A percentile compares a stretch with the other conserved stretches of the same genome.
Evolutionary conservation across 345 rosid species (phyloP).

Genomic region (Jatropha curcas): DNA sequence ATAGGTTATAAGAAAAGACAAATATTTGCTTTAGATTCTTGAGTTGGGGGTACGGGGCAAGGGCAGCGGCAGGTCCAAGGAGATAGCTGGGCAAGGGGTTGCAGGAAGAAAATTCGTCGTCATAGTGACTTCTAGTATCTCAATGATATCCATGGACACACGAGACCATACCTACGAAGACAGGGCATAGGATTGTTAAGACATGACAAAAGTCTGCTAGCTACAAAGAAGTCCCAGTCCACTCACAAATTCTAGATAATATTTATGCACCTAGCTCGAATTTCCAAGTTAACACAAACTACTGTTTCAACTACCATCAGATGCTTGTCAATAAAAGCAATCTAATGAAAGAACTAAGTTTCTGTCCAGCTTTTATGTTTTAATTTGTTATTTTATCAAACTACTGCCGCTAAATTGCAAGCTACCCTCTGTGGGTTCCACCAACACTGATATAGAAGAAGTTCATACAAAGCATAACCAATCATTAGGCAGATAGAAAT

Average conservation of each 20-base stretch:
- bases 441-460: not conserved
- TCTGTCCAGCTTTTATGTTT: not conserved
- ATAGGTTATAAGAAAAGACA: not conserved
- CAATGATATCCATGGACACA: not conserved
- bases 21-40: not conserved
- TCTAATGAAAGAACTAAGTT: not conserved
- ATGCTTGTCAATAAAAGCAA: slow-evolving; percentile 3
- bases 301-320: not conserved
- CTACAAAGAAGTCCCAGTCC: not conserved
- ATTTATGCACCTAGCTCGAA: not conserved
- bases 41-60: no score
- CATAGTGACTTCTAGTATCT: not conserved
- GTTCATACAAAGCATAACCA: not conserved
- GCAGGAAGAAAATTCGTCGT: not conserved
- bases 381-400: not conserved
- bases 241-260: not conserved
- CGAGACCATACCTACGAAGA: not conserved
- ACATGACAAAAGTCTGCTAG: not conserved
- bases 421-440: not conserved
- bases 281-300: not conserved
- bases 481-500: not conserved
- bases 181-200: not conserved
- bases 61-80: no score
- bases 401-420: not conserved
- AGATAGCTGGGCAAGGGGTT: no score